Conservation (phyloP, 73 alveolate genomes). For the Effrenium voratum region DNA sequence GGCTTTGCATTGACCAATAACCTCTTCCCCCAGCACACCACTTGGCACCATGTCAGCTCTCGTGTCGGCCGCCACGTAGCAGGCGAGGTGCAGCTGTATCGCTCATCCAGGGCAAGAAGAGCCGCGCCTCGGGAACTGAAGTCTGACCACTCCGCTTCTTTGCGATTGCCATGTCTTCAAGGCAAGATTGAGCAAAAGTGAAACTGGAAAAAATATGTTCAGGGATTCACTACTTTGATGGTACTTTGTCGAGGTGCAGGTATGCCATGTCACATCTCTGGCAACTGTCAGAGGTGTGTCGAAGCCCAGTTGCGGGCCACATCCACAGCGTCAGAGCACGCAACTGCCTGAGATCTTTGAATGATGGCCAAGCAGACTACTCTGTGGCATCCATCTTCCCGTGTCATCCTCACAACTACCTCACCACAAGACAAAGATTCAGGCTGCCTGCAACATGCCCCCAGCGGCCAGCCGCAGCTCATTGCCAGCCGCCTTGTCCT, state of each 20-base stretch:
- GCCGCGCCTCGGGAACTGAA: slow-evolving; percentile 20
- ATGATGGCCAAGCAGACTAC: too few species aligned
- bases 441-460: slow-evolving; percentile 32
- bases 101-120: slow-evolving; percentile 26
- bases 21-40: not conserved
- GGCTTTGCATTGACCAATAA: too few species aligned
- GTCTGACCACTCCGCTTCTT: not conserved
- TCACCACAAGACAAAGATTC: not conserved
- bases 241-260: not conserved
- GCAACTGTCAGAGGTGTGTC: not conserved
- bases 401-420: not conserved
- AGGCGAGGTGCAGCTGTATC: slow-evolving; percentile 32
- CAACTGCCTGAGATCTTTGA: not conserved
- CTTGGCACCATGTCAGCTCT: not conserved
- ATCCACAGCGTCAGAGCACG: not conserved
- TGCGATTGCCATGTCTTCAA: not conserved
- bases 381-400: not conserved
- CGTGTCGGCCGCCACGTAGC: not conserved
- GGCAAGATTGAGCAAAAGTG: not conserved
- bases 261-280: not conserved
- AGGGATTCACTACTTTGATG: not conserved
- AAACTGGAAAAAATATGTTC: not conserved
- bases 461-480: slow-evolving; percentile 75
- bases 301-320: not conserved
- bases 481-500: slow-evolving; percentile 10